Conservation (phyloP, 2,329 filamentous ascomycete genomes). For the Fusarium sulawesiense region DNA sequence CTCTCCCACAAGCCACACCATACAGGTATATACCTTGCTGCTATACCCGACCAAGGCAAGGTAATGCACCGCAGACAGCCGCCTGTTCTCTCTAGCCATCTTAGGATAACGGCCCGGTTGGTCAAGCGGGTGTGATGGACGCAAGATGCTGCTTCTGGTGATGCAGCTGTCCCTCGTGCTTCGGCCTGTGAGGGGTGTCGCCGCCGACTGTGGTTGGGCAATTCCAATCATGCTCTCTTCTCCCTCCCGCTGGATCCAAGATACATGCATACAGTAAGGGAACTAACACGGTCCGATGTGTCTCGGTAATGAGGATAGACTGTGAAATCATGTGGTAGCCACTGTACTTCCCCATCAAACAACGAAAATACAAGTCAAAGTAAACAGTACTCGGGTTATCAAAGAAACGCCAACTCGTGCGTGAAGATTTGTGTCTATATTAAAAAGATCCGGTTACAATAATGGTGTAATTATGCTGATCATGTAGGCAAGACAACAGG, state of each 20-base stretch:
- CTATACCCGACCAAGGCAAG: constrained; percentile 19
- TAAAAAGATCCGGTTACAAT: constrained; percentile 15
- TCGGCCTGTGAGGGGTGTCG: constrained; percentile 21
- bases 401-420: neutral
- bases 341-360: neutral
- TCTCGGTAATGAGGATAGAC: constrained; percentile 19
- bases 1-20: constrained; percentile 33
- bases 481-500: constrained; percentile 13
- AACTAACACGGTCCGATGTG: constrained; percentile 14
- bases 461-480: constrained; percentile 23
- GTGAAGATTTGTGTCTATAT: constrained; percentile 14
- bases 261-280: neutral
- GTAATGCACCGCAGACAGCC: constrained; percentile 22
- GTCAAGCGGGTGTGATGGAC: constrained; percentile 36
- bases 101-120: constrained; percentile 38
- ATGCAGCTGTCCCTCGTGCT: constrained; percentile 29
- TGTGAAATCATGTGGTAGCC: constrained; percentile 2
- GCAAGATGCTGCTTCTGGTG: constrained; percentile 37
- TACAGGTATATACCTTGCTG: constrained; percentile 16
- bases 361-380: neutral
- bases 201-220: constrained; percentile 17
- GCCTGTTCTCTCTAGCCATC: constrained; percentile 33
- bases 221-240: constrained; percentile 8
- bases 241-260: neutral
- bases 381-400: neutral